Conservation (phyloP, 176 grass and related monocot species). For the Aegilops speltoides region DNA sequence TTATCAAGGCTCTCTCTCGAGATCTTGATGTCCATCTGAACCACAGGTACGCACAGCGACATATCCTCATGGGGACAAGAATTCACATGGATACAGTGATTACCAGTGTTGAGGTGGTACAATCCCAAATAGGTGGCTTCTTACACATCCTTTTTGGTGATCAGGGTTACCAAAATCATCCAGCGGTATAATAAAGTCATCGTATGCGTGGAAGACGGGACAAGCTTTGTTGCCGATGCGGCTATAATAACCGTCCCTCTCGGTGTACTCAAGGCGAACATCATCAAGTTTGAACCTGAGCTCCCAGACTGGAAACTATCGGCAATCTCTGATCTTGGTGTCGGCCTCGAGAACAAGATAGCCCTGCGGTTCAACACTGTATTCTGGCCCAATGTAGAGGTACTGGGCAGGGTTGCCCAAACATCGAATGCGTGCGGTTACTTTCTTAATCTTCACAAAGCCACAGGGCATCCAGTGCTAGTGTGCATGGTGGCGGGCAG, state of each 20-base stretch:
- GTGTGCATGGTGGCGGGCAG: conserved; percentile 98
- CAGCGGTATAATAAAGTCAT: conserved; percentile 83
- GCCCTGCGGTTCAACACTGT: conserved; percentile 73
- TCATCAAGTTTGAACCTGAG: conserved; percentile 91
- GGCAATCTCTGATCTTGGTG: conserved; percentile 78
- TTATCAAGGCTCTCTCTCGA: conserved; percentile 87
- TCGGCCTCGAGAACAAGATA: conserved; percentile 96
- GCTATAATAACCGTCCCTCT: conserved; percentile 94
- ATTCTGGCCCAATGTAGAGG: conserved; percentile 96
- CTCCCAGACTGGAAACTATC: conserved; percentile 83
- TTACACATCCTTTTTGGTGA: background rate
- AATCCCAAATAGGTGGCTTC: background rate
- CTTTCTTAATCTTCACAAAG: conserved; percentile 97
- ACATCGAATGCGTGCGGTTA: conserved; percentile 87
- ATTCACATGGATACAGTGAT: conserved; percentile 8
- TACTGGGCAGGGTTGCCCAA: conserved; percentile 70
- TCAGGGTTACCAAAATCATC: conserved; percentile 83
- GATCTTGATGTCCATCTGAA: conserved; percentile 86
- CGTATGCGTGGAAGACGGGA: conserved; percentile 63
- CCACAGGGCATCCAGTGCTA: conserved; percentile 82
- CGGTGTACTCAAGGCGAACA: conserved; percentile 88
- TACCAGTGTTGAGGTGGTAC: background rate
- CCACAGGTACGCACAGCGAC: conserved; percentile 57
- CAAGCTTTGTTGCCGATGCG: conserved; percentile 81
- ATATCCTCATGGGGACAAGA: background rate